These are phyloP conservation scores for Diplogelasinospora grovesii DNA, from an alignment of 495 filamentous ascomycete genomes.

Conservation along the genomic window DNA sequence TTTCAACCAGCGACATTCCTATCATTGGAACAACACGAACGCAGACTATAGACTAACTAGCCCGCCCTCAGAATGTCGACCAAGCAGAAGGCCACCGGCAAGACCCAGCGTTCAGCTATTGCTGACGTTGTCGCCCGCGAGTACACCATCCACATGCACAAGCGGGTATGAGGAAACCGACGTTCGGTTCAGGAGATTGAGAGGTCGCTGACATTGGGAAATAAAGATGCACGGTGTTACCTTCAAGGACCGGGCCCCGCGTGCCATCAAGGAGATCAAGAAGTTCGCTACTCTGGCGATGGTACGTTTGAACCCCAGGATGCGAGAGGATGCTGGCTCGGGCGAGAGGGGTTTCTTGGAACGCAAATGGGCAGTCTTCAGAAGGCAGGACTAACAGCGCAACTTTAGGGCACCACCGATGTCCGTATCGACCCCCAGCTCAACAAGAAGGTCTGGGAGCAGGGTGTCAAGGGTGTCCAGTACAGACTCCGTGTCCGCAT, in stretches of 20 bases:
- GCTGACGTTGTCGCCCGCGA: conserved; percentile 97
- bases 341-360: too few species aligned
- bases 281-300: conserved; percentile 86
- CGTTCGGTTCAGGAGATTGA: not conserved
- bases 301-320: conserved; percentile 52
- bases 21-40: not conserved
- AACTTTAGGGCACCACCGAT: conserved; percentile 80
- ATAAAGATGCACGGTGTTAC: conserved; percentile 91
- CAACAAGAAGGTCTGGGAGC: conserved; percentile 99
- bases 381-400: conserved; percentile 23
- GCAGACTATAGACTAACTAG: conserved; percentile 6
- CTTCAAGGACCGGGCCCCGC: conserved; percentile 99
- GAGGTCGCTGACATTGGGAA: too few species aligned
- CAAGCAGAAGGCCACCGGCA: conserved; percentile 60
- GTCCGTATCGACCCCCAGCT: conserved; percentile 96
- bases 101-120: conserved; percentile 84
- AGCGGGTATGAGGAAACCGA: conserved; percentile 74
- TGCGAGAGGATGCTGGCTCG: not conserved
- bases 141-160: conserved; percentile 99
- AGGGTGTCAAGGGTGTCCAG: conserved; percentile 95
- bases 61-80: conserved; percentile 58
- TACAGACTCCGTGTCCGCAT: conserved; percentile 96
- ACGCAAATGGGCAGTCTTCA: too few species aligned
- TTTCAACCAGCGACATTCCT: too few species aligned
- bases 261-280: conserved; percentile 98